phyloP scores from a whole-genome alignment of 306 rosid species.

The Dalbergia cultrata region DNA sequence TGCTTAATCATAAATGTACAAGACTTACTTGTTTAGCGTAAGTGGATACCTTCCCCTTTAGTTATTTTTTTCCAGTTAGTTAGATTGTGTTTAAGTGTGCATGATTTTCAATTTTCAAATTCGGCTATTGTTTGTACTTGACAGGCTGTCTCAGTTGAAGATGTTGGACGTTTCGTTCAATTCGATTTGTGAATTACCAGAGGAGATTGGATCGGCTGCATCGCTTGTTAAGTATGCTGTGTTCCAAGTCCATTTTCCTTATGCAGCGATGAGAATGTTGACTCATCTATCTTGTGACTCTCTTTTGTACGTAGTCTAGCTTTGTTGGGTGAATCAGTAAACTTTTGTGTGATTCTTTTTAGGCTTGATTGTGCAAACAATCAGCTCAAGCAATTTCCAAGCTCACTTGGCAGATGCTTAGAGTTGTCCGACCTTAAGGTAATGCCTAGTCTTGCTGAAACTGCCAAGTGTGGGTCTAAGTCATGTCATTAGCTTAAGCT shows the following conservation, averaged over 20 bases:
- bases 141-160: conserved; percentile 78
- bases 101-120: neutral
- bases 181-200: conserved; percentile 63
- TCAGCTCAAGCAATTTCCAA: conserved; percentile 79
- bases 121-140: conserved; percentile 25
- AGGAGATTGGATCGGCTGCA: conserved; percentile 81
- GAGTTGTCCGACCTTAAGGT: conserved; percentile 88
- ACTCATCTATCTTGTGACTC: neutral
- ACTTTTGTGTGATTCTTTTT: conserved; percentile 45
- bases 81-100: neutral
- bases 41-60: neutral
- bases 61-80: neutral
- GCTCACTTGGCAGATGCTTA: conserved; percentile 77
- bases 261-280: conserved; percentile 34
- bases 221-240: conserved; percentile 83
- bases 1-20: neutral
- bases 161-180: conserved; percentile 83
- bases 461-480: neutral
- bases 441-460: conserved; percentile 46
- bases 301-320: conserved; percentile 14
- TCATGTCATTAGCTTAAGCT: conserved; percentile 20
- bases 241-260: conserved; percentile 22
- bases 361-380: conserved; percentile 93
- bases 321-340: conserved; percentile 1
- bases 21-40: neutral